Evolutionary conservation across 169 alveolate genomes (phyloP), one percentile per base, ranked within the genome.

Genomic region (Eimeria sp.): DNA sequence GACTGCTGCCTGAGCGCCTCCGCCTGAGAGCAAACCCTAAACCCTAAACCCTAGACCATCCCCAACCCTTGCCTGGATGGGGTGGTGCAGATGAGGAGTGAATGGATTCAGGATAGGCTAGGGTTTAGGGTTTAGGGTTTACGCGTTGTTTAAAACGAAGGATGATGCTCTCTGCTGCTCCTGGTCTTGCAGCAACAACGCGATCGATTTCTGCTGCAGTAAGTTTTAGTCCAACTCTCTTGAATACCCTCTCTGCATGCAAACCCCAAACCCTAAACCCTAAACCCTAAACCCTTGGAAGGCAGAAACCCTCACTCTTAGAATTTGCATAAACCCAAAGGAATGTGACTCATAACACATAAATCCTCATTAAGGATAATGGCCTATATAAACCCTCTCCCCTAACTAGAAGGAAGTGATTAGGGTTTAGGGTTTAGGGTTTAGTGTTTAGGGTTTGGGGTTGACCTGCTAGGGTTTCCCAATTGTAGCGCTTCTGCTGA

Each of bases 381-480:
- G 45, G 40, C 40, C 40, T 34, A 34, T 0, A 34, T 20, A 88
- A 51, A 20, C 57, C 84, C 67, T 61, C 82, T 61, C 70, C 70
- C 0, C 0, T 18, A 9, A 16, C 5, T 61, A 18, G 5, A 61
- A 7, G 16, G 61, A 61, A 54, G 61, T 54, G 16, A 54, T 54
- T 54, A 18, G 82, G 82, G 82, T 72, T 72, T 72, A 72, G 82
- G 82, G 82, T 7, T 7, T 51, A 57, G 89, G 51, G 67, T 84
- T 84, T 84, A 57, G 73, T 18, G 61, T 57, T 75, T 45, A 45
- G 63, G 58, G 63, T 45, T 75, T 45, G 40, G 91, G 54, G 94
- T 7, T 7, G 90, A 89, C 97, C 90, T 86, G 98, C 97, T 47
- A 98, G 97, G 49, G 99, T 98, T 91, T 97, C 96, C 99, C 99